Evolutionary conservation across 2,329 filamentous ascomycete genomes (phyloP), one percentile per base, ranked within the genome.

Genomic region (Dactylellina parvicollis): DNA sequence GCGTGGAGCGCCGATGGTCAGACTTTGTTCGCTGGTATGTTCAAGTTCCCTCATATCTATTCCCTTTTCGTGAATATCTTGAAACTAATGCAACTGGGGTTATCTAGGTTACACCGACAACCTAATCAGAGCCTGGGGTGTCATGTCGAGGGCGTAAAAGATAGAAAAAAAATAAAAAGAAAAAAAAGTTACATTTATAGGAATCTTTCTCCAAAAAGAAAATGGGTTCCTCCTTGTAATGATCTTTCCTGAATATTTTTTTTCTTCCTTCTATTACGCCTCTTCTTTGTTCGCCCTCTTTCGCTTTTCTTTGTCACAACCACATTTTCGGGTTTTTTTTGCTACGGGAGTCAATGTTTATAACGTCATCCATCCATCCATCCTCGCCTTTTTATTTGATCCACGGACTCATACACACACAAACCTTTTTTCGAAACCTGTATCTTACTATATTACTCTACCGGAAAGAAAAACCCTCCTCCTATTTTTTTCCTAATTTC

Each of bases 1-100:
- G 94, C 94, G 83, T 99, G 95, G 95, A 92, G 89, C 83, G 94
- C 93, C 82, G 95, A 99, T 81, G 95, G 95, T 83, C 94, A 98
- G 89, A 98, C 95, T 82, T 87, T 99, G 83, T 99, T 99, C 85
- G 93, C 95, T 83, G 95, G 95, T 73, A 73, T 26, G 69, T 66
- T 47, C 26, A 38, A 46, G 26, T 16, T 14, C 16, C 3, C 24
- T 10, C 14, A 49, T 14, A 24, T 22, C n/a, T n/a, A 30, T 34
- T 30, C 26, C 18, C 22, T 28, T 26, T 40, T 3, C 10, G 2
- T 38, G 12, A 30, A 10, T 28, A 14, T 50, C 14, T 22, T 26
- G 26, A 34, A 24, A 16, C 36, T 60, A 61, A 61, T 46, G 3
- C 1, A 32, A 38, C 28, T 18, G 14, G n/a, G n/a, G 14, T 20